Percentiles rank a stretch among this genome's conserved stretches.
These are phyloP conservation scores for Guadua angustifolia DNA, from an alignment of 176 grass and related monocot genomes.

Conservation along the genomic window DNA sequence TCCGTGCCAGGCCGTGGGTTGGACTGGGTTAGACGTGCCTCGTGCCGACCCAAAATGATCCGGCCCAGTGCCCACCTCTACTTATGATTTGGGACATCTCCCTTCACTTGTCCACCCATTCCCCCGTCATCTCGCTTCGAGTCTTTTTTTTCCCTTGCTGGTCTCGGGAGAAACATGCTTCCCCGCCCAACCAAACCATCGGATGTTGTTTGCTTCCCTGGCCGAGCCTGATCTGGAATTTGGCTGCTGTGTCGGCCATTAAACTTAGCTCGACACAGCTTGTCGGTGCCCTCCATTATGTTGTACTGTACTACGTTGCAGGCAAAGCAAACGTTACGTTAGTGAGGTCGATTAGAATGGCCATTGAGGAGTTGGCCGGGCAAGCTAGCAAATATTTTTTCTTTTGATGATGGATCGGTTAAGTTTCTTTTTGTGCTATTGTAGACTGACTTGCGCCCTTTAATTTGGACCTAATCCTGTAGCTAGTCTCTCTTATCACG, in stretches of 20 bases:
- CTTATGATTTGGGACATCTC: not conserved
- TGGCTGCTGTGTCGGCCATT: constrained; percentile 35
- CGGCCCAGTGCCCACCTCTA: too few species aligned
- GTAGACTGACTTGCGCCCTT: not conserved
- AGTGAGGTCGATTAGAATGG: not conserved
- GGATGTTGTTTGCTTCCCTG: not conserved
- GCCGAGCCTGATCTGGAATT: not conserved
- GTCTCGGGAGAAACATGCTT: not conserved
- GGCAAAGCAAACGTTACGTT: not conserved
- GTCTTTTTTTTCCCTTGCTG: not conserved
- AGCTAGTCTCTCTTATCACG: not conserved
- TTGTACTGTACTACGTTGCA: not conserved
- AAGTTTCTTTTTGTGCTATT: constrained; percentile 38
- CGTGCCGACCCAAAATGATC: too few species aligned
- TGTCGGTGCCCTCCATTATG: not conserved
- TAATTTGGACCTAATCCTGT: constrained; percentile 21
- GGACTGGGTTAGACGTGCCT: too few species aligned
- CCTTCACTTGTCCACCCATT: not conserved
- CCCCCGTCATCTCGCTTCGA: not conserved
- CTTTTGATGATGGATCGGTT: not conserved
- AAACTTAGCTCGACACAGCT: not conserved
- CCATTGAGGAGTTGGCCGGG: not conserved
- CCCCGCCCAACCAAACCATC: constrained; percentile 12
- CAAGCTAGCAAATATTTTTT: not conserved
- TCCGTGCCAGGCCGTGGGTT: too few species aligned